Percentiles rank a stretch among this genome's conserved stretches.
phyloP scores from a whole-genome alignment of 306 rosid species.

The Fagus crenata region DNA sequence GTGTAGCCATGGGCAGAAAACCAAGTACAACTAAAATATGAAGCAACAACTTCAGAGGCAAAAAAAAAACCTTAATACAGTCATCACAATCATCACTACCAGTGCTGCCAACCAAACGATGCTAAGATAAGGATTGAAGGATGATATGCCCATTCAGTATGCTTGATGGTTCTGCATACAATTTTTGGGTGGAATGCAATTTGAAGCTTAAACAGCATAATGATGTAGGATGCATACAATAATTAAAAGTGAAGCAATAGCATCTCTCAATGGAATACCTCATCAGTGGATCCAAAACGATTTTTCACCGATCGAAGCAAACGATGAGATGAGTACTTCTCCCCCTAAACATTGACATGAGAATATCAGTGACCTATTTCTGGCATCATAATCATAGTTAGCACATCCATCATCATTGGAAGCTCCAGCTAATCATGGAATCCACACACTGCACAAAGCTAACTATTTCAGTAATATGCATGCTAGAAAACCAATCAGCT shows the following conservation, averaged over 20 bases:
- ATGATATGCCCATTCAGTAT: background rate
- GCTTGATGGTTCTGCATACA: background rate
- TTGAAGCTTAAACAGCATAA: background rate
- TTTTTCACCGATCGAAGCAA: conserved; percentile 93
- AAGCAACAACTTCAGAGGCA: conserved; percentile 26
- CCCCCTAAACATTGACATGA: conserved; percentile 62
- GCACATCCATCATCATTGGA: background rate
- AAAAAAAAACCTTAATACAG: background rate
- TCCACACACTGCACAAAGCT: conserved; percentile 7
- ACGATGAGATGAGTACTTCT: conserved; percentile 74
- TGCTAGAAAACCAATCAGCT: background rate
- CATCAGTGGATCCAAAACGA: conserved; percentile 92
- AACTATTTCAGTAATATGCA: conserved; percentile 12
- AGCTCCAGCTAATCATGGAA: background rate
- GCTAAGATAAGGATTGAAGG: background rate
- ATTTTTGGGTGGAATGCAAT: background rate
- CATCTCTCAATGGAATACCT: conserved; percentile 45
- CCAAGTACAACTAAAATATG: background rate
- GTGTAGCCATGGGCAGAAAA: background rate
- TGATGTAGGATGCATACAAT: background rate
- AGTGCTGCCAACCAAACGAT: background rate
- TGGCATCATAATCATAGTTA: background rate
- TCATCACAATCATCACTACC: conserved; percentile 1
- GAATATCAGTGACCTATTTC: conserved; percentile 15
- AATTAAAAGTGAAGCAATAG: conserved; percentile 2